Base-by-base conservation (phyloP, 768 basidiomycete species). In the Sarcodon aspratus region DNA sequence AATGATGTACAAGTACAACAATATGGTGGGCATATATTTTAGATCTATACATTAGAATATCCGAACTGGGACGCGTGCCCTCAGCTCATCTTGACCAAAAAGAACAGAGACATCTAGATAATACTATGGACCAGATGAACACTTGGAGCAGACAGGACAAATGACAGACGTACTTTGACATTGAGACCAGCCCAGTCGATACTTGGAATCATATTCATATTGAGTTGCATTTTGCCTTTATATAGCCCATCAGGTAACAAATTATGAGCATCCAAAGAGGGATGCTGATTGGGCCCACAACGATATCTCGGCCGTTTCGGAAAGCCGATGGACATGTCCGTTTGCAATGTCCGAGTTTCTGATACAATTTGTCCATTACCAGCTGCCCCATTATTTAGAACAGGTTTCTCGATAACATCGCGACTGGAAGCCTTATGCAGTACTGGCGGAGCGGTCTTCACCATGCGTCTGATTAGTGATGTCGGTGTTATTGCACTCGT, bases 61-160 rank as follows among this genome's bases (percentile, higher is more conserved):
- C 48, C 70, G 73, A 40, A 87, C 67, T 5, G 81, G 82, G 49
- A 85, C 65, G 32, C 80, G 73, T 32, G 76, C 79, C 50, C 78
- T 73, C 44, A 78, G 61, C 50, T 77, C 74, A 55, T 85, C 80
- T 55, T 79, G 75, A 13, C 78, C 78, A 36, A 81, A 66, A 40
- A 80, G 63, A 36, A 86, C 82, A 45, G 80, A 80, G 33, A 83
- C 70, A 50, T 85, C 82, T 48, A 86, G 65, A 59, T 83, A 85
- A 63, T 85, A 85, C 85, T 87, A 56, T 9, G 54, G 36, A 33
- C 46, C 33, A 31, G 37, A 36, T 51, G 31, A 52, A 47, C 53
- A 44, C 18, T 12, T 13, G 13, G 3, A 33, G 11, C 1, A 7
- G 38, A 6, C 33, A 13, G 15, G 12, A 9, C 35, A 35, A 7